phyloP scores from a whole-genome alignment of 352 stramenopile genomes.

The Elongisporangium undulatum region DNA sequence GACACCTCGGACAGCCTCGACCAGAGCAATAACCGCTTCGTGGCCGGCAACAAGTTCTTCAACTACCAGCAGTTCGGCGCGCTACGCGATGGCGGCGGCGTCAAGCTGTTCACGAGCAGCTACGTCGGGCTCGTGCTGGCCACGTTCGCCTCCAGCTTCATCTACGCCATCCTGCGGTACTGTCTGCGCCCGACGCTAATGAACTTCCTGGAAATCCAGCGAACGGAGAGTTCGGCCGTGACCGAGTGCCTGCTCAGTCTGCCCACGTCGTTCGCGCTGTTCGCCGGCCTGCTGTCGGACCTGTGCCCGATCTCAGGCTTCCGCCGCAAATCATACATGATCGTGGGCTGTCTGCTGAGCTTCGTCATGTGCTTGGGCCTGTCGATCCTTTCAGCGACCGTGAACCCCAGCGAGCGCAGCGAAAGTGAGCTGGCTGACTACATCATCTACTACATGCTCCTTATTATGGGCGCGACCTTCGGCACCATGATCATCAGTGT shows the following conservation, averaged over 20 bases:
- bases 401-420: constrained; percentile 6
- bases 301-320: constrained; percentile 54
- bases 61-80: constrained; percentile 72
- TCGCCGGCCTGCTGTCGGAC: constrained; percentile 61
- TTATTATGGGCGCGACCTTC: constrained; percentile 75
- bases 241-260: constrained; percentile 79
- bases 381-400: neutral
- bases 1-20: constrained; percentile 14
- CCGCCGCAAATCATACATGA: constrained; percentile 63
- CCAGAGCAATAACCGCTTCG: constrained; percentile 31
- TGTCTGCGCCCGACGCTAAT: constrained; percentile 65
- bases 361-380: constrained; percentile 13
- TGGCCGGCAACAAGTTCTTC: constrained; percentile 46
- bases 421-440: constrained; percentile 10
- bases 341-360: constrained; percentile 52
- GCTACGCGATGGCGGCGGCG: constrained; percentile 49
- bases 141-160: constrained; percentile 41
- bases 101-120: constrained; percentile 53
- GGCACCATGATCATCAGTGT: constrained; percentile 87
- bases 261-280: constrained; percentile 75
- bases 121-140: constrained; percentile 63
- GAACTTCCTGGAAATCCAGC: constrained; percentile 51
- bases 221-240: constrained; percentile 41
- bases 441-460: constrained; percentile 53
- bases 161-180: constrained; percentile 58